Base-by-base conservation (phyloP, 1,284 basidiomycete species). In the Rhodotorula glutinis region DNA sequence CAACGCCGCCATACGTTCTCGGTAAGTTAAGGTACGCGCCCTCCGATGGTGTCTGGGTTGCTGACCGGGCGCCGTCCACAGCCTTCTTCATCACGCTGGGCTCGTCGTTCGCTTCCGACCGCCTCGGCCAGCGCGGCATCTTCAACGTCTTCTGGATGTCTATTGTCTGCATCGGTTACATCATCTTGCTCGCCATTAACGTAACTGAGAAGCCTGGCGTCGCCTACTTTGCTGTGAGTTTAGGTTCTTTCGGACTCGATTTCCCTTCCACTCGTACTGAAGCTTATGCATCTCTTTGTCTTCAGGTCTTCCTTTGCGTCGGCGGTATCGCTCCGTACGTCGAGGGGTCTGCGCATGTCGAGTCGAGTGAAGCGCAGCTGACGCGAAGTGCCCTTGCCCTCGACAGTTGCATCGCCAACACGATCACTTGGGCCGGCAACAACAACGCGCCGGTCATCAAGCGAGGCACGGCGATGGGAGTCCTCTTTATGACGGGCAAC, bases 401-500 rank as follows among this genome's bases (percentile, higher is more conserved):
- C 7, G 46, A n/a, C 46, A 47, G 46, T 27, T 44, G 41, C 19
- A 56, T 57, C 44, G 43, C 56, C 23, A 57, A 47, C 43, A 46
- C 43, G 11, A 55, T 51, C 41, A 29, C 27, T 5, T 57, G 59
- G 62, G 14, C 25, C 27, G 59, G 60, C 19, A 62, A 58, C 56
- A 57, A 58, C 40, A 25, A 41, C 38, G 29, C 59, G 7, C 38
- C 38, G 10, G n/a, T 38, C 8, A 38, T 63, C 59, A 68, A 68
- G 63, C 76, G 80, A 54, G 80, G 79, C 14, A 76, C 79, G 1
- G 78, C 78, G 4, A 82, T 82, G 80, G 65, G 70, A 7, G 72
- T 51, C 49, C 16, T 51, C 25, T 51, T 51, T 25, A 51, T 27
- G 30, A 47, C 38, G 40, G 82, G 81, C 54, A 82, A 82, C 74